phyloP scores from a whole-genome alignment of 176 grass and related monocot genomes.

The Eleusine indica region DNA sequence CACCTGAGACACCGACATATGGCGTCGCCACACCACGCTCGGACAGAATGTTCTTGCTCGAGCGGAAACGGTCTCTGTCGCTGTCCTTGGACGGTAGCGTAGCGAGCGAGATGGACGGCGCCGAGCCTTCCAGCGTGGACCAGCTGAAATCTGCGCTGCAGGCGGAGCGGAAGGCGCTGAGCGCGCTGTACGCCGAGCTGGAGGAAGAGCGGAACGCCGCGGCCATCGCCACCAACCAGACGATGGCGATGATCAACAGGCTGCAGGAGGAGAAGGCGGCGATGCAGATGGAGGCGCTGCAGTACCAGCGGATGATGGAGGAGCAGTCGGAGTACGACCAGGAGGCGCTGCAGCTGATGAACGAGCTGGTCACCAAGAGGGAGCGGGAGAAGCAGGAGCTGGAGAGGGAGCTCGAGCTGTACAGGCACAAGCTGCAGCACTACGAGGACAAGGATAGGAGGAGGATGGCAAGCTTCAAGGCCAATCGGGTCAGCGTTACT shows the following conservation, averaged over 20 bases:
- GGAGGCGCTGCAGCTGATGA: slow-evolving; percentile 92
- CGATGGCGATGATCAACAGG: slow-evolving; percentile 99
- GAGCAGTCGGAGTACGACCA: slow-evolving; percentile 99
- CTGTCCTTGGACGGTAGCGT: slow-evolving; percentile 75
- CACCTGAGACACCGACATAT: slow-evolving; percentile 65
- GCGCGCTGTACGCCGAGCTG: slow-evolving; percentile 82
- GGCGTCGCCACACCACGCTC: slow-evolving; percentile 49
- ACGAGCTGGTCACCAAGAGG: slow-evolving; percentile 89
- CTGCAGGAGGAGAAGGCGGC: slow-evolving; percentile 99
- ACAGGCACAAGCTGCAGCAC: slow-evolving; percentile 55
- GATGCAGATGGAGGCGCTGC: slow-evolving; percentile 99
- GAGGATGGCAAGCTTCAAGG: slow-evolving; percentile 39
- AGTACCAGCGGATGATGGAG: slow-evolving; percentile 98
- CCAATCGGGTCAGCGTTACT: slow-evolving; percentile 38
- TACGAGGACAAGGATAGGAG: slow-evolving; percentile 69
- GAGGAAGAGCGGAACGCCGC: slow-evolving; percentile 95
- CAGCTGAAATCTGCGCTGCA: slow-evolving; percentile 67
- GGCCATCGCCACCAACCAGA: slow-evolving; percentile 84
- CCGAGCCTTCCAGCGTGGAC: slow-evolving; percentile 61
- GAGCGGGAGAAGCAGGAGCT: slow-evolving; percentile 95
- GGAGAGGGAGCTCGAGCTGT: slow-evolving; percentile 77
- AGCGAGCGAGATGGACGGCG: slow-evolving; percentile 58
- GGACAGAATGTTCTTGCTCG: slow-evolving; percentile 52
- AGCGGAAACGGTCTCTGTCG: slow-evolving; percentile 62
- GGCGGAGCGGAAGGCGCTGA: slow-evolving; percentile 59